Evolutionary conservation across 768 basidiomycete genomes (phyloP), one percentile per base, ranked within the genome.

Genomic region (Suillus hirtellus): DNA sequence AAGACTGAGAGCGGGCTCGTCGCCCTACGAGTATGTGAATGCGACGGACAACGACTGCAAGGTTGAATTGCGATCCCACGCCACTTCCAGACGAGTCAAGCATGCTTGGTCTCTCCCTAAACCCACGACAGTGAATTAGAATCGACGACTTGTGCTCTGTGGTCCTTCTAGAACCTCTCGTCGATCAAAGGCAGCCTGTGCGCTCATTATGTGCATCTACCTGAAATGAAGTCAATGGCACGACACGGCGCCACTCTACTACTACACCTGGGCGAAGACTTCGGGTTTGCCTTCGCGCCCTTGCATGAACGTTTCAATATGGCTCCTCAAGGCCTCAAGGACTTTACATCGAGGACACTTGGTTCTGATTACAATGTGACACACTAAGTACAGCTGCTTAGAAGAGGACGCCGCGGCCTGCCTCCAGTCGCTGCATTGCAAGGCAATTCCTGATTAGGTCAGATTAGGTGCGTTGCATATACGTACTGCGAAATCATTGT

Each of bases 1-100:
- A 59, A 59, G 44, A 31, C 52, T 50, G 56, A n/a, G 12, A 34
- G 55, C 40, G 61, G 68, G 60, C 56, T 27, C 46, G 60, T 60
- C 52, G 71, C 63, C 64, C 63, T n/a, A 31, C 31, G 31, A 31
- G 31, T 31, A 62, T 66, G 65, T 65, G 62, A 60, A 62, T 42
- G 40, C 1, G 67, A 66, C 63, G 66, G 64, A 69, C 69, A 10
- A 34, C 35, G 31, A 59, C 19, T 19, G 31, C 19, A 12, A 35
- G 40, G 24, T 24, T 6, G 27, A 24, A n/a, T 38, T 58, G 2
- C 27, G 15, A 19, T 58, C 56, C 56, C 56, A 58, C 56, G 56
- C 56, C 56, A 58, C 56, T 17, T 58, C 56, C 56, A 17, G 14
- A 37, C 35, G 7, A 19, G 50, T 53, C 31, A 31, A 11, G 19